Evolutionary conservation across 2,329 filamentous ascomycete genomes (phyloP).

Genomic region (Alternaria atra): DNA sequence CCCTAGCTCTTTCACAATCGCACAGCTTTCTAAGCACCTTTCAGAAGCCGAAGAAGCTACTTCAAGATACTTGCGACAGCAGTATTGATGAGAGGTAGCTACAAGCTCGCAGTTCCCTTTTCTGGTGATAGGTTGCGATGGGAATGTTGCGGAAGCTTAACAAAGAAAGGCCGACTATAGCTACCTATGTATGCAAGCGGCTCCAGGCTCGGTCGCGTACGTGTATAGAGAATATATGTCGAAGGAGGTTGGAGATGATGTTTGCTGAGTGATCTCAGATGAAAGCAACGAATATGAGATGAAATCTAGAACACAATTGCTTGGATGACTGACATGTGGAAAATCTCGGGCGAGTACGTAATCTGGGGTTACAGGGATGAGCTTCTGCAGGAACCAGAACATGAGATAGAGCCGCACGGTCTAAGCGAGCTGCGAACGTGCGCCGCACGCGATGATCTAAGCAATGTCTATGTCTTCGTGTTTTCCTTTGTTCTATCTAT

Average conservation of each 20-base stretch:
- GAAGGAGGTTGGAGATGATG: background rate
- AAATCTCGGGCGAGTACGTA: constrained; percentile 28
- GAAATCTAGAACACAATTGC: constrained; percentile 14
- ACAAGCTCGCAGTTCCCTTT: background rate
- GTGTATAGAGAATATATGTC: background rate
- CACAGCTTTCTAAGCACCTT: background rate
- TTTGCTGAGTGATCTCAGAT: background rate
- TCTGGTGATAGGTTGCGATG: constrained; percentile 1
- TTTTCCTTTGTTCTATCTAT: background rate
- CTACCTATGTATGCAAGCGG: background rate
- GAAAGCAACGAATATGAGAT: constrained; percentile 12
- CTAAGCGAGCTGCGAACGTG: constrained; percentile 17
- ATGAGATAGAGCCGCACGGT: constrained; percentile 10
- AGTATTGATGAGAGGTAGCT: background rate
- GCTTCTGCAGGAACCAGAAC: constrained; percentile 26
- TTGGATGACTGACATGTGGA: constrained; percentile 27
- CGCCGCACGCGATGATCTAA: background rate
- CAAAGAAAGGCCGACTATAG: constrained; percentile 9
- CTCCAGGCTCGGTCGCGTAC: background rate
- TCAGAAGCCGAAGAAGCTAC: background rate
- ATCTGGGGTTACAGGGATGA: constrained; percentile 29
- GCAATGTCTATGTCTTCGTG: background rate
- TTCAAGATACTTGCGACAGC: background rate
- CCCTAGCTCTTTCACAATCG: constrained; percentile 11
- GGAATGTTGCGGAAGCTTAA: background rate